Percentiles rank a stretch among this genome's conserved stretches.
Conservation (phyloP, 495 filamentous ascomycete genomes). For the Elasticomyces elasticus region DNA sequence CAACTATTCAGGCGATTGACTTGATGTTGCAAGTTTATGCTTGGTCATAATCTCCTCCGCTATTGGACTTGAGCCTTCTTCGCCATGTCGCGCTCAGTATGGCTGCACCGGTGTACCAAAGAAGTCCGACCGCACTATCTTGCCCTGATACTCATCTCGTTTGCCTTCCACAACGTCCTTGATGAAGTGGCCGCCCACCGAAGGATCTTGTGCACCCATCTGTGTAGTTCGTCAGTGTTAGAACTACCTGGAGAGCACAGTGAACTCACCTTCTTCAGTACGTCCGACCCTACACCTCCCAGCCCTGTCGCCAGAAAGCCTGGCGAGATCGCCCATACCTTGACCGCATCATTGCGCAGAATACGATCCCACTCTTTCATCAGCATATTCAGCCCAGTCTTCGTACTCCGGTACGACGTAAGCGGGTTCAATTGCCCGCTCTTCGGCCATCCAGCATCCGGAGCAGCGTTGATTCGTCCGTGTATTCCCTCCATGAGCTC, state of each 20-base stretch:
- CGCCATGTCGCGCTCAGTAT: neutral
- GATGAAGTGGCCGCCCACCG: conserved; percentile 16
- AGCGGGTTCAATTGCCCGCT: conserved; percentile 9
- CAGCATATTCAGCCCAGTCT: conserved; percentile 57
- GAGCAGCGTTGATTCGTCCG: conserved; percentile 28
- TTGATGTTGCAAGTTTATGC: neutral
- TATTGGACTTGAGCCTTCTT: neutral
- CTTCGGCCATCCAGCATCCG: conserved; percentile 42
- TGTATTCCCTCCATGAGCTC: conserved; percentile 17
- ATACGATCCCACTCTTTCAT: conserved; percentile 48
- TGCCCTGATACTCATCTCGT: conserved; percentile 22
- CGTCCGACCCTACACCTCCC: conserved; percentile 28
- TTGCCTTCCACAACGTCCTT: conserved; percentile 24
- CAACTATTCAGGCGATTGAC: no score
- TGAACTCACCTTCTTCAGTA: conserved; percentile 24
- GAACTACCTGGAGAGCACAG: conserved; percentile 25
- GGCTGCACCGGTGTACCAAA: conserved; percentile 12
- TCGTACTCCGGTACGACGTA: conserved; percentile 42
- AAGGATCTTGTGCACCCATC: conserved; percentile 25
- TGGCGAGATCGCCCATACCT: conserved; percentile 46
- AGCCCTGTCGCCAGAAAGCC: conserved; percentile 49
- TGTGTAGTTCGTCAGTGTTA: conserved; percentile 14
- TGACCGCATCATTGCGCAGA: conserved; percentile 49
- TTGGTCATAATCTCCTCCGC: neutral
- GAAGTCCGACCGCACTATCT: conserved; percentile 16